Conservation (phyloP, 441 rosid species). For the California macrophylla region DNA sequence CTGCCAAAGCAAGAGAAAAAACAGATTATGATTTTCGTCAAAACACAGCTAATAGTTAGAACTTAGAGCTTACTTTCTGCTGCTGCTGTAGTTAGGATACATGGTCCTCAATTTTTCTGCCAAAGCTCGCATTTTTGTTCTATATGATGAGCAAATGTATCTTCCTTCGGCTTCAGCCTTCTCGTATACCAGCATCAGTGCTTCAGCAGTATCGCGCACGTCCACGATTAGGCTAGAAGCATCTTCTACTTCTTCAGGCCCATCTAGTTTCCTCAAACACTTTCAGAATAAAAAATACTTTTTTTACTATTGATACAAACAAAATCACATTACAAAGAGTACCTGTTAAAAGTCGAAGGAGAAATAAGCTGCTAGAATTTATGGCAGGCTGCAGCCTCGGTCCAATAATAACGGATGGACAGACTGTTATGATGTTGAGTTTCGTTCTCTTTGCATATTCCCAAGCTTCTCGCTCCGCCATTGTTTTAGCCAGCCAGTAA, state of each 20-base stretch:
- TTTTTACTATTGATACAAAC: not conserved
- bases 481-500: conserved; percentile 32
- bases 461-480: conserved; percentile 32
- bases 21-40: not conserved
- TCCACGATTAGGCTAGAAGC: conserved; percentile 28
- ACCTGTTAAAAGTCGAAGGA: conserved; percentile 30
- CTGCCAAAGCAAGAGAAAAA: conserved; percentile 15
- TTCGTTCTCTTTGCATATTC: conserved; percentile 28
- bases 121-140: conserved; percentile 19
- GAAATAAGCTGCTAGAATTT: conserved; percentile 31
- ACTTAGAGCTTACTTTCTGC: conserved; percentile 29
- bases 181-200: conserved; percentile 32
- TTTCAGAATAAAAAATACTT: conserved; percentile 16
- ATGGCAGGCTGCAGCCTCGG: conserved; percentile 37
- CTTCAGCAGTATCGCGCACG: conserved; percentile 31
- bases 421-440: conserved; percentile 28
- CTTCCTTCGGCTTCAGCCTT: conserved; percentile 32
- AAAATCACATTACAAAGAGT: conserved; percentile 1
- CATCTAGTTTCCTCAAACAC: conserved; percentile 20
- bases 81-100: conserved; percentile 38
- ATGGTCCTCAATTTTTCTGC: conserved; percentile 24
- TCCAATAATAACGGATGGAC: conserved; percentile 32
- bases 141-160: conserved; percentile 28
- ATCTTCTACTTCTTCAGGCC: conserved; percentile 25
- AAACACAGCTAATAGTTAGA: not conserved